phyloP scores from a whole-genome alignment of 371 early-diverging fungal genomes.

The Massospora cicadina region DNA sequence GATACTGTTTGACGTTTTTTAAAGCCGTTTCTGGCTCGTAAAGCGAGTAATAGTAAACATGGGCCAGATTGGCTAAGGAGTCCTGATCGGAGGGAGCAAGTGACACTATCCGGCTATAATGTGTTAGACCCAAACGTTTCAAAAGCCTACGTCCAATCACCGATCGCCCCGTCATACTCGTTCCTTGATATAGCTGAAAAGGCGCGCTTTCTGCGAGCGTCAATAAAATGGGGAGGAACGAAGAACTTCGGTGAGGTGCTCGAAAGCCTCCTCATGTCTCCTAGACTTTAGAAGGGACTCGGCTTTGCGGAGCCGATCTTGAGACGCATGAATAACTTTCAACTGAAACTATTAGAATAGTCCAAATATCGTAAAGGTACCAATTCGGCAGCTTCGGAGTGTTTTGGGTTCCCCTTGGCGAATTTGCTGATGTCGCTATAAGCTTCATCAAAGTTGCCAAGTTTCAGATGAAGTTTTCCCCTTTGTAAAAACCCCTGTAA shows the following conservation, averaged over 20 bases:
- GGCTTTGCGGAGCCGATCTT: conserved; percentile 20
- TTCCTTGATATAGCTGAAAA: conserved; percentile 48
- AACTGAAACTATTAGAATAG: not conserved
- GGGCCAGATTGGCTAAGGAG: conserved; percentile 39
- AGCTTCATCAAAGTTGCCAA: conserved; percentile 46
- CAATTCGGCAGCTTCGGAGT: conserved; percentile 20
- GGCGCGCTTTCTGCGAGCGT: conserved; percentile 44
- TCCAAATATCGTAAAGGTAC: conserved; percentile 13
- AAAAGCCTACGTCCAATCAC: conserved; percentile 49
- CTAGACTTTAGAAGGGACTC: conserved; percentile 22
- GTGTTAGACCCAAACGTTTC: not conserved
- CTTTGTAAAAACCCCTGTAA: conserved; percentile 62
- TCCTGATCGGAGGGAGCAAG: conserved; percentile 42
- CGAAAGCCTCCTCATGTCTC: conserved; percentile 41
- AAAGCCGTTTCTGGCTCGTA: conserved; percentile 51
- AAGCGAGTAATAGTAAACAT: conserved; percentile 50
- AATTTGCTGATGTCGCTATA: conserved; percentile 27
- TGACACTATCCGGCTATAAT: conserved; percentile 17
- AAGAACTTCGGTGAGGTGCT: conserved; percentile 32
- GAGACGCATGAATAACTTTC: conserved; percentile 21
- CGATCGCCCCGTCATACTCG: conserved; percentile 63
- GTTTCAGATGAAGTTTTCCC: conserved; percentile 47
- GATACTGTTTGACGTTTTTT: conserved; percentile 56
- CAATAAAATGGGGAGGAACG: conserved; percentile 32
- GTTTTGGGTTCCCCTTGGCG: conserved; percentile 19